phyloP scores from a whole-genome alignment of 192 early-diverging fungal genomes.

The Rhizoclosmatium globosum region DNA sequence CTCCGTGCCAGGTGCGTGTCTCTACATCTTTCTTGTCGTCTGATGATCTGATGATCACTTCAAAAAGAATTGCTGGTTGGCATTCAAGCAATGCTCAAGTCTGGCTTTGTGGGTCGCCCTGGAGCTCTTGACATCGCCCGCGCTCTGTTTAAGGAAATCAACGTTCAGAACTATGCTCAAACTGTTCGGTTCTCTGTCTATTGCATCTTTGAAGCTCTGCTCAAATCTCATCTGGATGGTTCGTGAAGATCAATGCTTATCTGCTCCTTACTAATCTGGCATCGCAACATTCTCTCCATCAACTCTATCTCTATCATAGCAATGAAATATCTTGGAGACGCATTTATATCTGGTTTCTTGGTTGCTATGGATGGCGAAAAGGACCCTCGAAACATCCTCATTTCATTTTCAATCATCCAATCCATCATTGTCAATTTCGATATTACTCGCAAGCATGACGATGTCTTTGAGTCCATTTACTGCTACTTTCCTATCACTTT shows the following conservation, averaged over 20 bases:
- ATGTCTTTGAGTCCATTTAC: slow-evolving; percentile 95
- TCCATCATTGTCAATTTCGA: slow-evolving; percentile 79
- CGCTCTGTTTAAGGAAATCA: slow-evolving; percentile 83
- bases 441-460: slow-evolving; percentile 75
- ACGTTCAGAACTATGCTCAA: slow-evolving; percentile 93
- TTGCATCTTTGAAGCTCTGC: slow-evolving; percentile 72
- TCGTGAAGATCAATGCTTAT: slow-evolving; percentile 24
- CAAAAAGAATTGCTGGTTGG: slow-evolving; percentile 46
- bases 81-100: slow-evolving; percentile 47
- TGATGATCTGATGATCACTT: not conserved
- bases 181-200: slow-evolving; percentile 78
- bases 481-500: slow-evolving; percentile 99
- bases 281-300: not conserved
- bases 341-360: slow-evolving; percentile 39
- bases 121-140: slow-evolving; percentile 33
- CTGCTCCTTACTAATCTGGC: not conserved
- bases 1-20: slow-evolving; percentile 9
- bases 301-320: not conserved
- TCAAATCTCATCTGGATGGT: slow-evolving; percentile 70
- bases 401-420: slow-evolving; percentile 82
- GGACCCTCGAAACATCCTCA: slow-evolving; percentile 94
- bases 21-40: not conserved
- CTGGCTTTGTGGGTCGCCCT: slow-evolving; percentile 14
- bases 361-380: slow-evolving; percentile 92
- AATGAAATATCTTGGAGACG: slow-evolving; percentile 34